These are phyloP conservation scores for Phaeophleospora eucalypticola DNA, from an alignment of 2,329 filamentous ascomycete species.

Conservation along the genomic window DNA sequence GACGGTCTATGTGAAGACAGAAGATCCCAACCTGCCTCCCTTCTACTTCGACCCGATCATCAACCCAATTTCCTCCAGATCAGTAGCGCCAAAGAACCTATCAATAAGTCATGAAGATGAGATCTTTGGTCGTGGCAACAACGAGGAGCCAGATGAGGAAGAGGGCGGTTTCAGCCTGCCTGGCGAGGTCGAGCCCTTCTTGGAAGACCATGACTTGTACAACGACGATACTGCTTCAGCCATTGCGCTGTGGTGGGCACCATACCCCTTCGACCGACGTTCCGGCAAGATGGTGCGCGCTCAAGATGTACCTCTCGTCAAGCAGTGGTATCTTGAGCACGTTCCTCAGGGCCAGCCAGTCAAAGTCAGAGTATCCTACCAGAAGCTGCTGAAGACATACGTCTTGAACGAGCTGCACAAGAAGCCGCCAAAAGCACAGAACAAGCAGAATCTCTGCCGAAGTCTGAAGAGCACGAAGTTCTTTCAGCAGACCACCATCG, in stretches of 20 bases:
- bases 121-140: slow-evolving; percentile 77
- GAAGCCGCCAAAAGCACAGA: slow-evolving; percentile 90
- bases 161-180: slow-evolving; percentile 67
- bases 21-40: slow-evolving; percentile 83
- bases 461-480: slow-evolving; percentile 96
- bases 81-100: slow-evolving; percentile 91
- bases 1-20: slow-evolving; percentile 81
- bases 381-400: slow-evolving; percentile 93
- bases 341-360: slow-evolving; percentile 86
- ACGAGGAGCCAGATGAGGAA: slow-evolving; percentile 67
- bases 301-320: slow-evolving; percentile 93
- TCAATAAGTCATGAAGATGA: slow-evolving; percentile 88
- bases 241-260: slow-evolving; percentile 96
- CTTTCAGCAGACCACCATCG: slow-evolving; percentile 98
- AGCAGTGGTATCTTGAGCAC: slow-evolving; percentile 98
- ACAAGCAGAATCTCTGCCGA: slow-evolving; percentile 84
- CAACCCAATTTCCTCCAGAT: slow-evolving; percentile 93
- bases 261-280: slow-evolving; percentile 88
- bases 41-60: slow-evolving; percentile 98
- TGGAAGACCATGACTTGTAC: slow-evolving; percentile 82
- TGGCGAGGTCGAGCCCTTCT: slow-evolving; percentile 75
- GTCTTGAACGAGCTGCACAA: slow-evolving; percentile 96
- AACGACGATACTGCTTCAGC: slow-evolving; percentile 86
- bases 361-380: slow-evolving; percentile 96
- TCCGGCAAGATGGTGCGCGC: slow-evolving; percentile 95